These are phyloP conservation scores for Aethionema arabicum DNA, from an alignment of 345 rosid genomes.

Conservation along the genomic window DNA sequence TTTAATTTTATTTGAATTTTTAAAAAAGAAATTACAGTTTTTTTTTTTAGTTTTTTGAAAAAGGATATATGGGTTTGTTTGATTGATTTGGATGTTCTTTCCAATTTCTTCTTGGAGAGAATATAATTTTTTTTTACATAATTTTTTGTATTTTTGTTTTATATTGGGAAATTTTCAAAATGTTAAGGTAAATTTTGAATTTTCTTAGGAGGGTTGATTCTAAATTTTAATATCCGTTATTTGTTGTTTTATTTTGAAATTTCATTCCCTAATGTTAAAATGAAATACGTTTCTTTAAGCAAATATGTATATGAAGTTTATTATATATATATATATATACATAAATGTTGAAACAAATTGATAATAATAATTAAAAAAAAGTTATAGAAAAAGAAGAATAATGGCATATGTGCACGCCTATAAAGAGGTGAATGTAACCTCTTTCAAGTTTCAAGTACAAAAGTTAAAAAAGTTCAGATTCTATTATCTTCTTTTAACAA, in stretches of 20 bases:
- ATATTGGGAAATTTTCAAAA: slow-evolving; percentile 26
- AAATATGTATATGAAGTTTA: background rate
- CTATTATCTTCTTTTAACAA: slow-evolving; percentile 4
- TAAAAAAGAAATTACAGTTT: slow-evolving; percentile 23
- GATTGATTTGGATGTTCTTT: background rate
- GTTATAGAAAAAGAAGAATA: slow-evolving; percentile 29
- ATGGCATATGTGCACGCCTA: slow-evolving; percentile 38
- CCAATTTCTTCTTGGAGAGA: slow-evolving; percentile 41
- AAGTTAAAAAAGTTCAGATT: slow-evolving; percentile 31
- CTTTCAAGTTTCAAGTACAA: slow-evolving; percentile 38
- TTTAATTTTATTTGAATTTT: slow-evolving; percentile 8
- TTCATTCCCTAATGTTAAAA: slow-evolving; percentile 8
- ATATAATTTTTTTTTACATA: slow-evolving; percentile 35
- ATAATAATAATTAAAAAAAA: slow-evolving; percentile 18
- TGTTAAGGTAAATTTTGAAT: slow-evolving; percentile 2
- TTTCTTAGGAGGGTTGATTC: slow-evolving; percentile 18
- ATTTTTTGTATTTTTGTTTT: slow-evolving; percentile 36
- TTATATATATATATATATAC: slow-evolving; percentile 7
- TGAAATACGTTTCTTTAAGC: slow-evolving; percentile 15
- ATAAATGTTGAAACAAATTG: slow-evolving; percentile 22
- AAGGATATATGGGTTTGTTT: slow-evolving; percentile 12
- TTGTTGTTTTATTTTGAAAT: background rate
- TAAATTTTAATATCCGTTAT: slow-evolving; percentile 10
- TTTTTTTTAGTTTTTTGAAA: slow-evolving; percentile 21
- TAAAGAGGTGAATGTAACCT: slow-evolving; percentile 36